Conservation (phyloP, 179 eudicot genomes). For the Dionaea muscipula region DNA sequence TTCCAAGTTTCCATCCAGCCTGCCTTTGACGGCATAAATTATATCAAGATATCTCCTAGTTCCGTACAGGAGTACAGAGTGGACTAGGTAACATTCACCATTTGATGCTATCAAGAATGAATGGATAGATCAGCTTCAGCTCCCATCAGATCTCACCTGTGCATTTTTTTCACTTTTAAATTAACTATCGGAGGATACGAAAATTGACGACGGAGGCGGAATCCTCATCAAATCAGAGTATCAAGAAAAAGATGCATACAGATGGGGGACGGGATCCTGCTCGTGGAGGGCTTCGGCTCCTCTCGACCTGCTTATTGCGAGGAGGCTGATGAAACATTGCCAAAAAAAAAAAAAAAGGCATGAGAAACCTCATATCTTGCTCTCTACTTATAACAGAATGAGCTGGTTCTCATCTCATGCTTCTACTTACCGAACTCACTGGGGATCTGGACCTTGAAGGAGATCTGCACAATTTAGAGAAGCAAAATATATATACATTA, state of each 20-base stretch:
- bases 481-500: constrained; percentile 3
- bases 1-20: no score
- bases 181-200: no score
- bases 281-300: not conserved
- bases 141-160: no score
- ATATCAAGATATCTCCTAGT: no score
- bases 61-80: no score
- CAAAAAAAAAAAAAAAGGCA: not conserved
- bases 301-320: not conserved
- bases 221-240: not conserved
- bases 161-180: no score
- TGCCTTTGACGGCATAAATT: no score
- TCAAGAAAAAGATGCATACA: not conserved
- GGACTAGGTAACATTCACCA: no score
- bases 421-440: constrained; percentile 61
- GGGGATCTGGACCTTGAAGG: constrained; percentile 95
- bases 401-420: not conserved
- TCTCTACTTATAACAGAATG: no score
- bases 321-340: not conserved
- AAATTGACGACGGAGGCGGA: no score
- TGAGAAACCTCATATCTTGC: not conserved
- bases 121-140: no score
- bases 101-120: no score
- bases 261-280: constrained; percentile 1
- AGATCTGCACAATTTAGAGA: constrained; percentile 99